Conservation (phyloP, 805 yeast genomes). For the Zygoascus bituminiphila region DNA sequence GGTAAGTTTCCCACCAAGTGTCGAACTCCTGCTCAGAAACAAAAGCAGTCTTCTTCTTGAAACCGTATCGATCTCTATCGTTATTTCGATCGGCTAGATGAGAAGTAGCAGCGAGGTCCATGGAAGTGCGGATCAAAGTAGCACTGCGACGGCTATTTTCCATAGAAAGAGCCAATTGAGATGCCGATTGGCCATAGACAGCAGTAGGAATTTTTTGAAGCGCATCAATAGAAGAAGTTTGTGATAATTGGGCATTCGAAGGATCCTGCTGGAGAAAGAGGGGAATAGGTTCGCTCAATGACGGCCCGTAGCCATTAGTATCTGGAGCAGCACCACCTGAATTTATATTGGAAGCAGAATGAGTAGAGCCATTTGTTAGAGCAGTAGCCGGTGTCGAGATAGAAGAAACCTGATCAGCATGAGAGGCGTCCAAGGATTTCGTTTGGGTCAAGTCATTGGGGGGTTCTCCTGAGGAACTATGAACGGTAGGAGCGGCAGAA, state of each 20-base stretch:
- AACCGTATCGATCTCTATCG: conserved; percentile 72
- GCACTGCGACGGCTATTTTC: conserved; percentile 5
- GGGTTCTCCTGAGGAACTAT: too few species aligned
- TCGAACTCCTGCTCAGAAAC: conserved; percentile 53
- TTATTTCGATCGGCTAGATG: not conserved
- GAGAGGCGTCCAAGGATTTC: too few species aligned
- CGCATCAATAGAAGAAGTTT: not conserved
- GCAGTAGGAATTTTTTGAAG: not conserved
- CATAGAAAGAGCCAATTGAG: not conserved
- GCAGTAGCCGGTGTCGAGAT: too few species aligned
- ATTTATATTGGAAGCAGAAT: too few species aligned
- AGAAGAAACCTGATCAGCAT: too few species aligned
- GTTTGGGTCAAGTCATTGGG: too few species aligned
- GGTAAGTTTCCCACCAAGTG: conserved; percentile 66
- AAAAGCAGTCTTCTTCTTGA: conserved; percentile 54
- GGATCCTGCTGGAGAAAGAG: not conserved
- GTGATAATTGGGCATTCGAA: not conserved
- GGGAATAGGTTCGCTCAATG: too few species aligned
- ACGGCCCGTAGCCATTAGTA: too few species aligned
- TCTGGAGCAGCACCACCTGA: too few species aligned
- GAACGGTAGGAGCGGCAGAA: too few species aligned
- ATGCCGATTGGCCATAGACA: not conserved
- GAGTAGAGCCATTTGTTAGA: too few species aligned
- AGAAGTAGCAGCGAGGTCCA: conserved; percentile 9
- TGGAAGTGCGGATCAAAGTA: conserved; percentile 12